A percentile compares a stretch with the other conserved stretches of the same genome.
Evolutionary conservation across 2,329 filamentous ascomycete species (phyloP).

Genomic region (Stachybotrys chlorohalonatus): DNA sequence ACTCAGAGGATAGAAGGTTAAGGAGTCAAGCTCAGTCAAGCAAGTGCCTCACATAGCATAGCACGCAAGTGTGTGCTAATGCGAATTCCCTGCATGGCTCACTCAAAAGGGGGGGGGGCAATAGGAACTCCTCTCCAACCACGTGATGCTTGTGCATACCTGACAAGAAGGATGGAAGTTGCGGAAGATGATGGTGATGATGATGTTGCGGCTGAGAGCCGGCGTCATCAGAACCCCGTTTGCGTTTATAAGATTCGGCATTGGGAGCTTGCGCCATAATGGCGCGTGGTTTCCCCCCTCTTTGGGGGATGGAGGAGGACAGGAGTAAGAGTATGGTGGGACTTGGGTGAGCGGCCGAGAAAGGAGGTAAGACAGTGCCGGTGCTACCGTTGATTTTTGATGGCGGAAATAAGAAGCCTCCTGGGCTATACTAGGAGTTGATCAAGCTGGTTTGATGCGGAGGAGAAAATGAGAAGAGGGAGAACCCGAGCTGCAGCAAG

Average conservation of each 20-base stretch:
- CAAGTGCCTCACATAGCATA: background rate
- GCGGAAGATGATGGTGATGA: slow-evolving; percentile 20
- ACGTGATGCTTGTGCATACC: background rate
- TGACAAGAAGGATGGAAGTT: slow-evolving; percentile 24
- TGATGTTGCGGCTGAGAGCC: slow-evolving; percentile 27
- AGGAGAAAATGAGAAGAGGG: background rate
- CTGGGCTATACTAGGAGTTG: background rate
- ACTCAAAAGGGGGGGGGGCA: background rate
- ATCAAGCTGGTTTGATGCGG: background rate
- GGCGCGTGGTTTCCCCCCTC: background rate
- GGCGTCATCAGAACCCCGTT: slow-evolving; percentile 36
- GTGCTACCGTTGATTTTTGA: too few species aligned
- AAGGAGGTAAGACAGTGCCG: background rate
- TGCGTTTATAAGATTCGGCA: slow-evolving; percentile 35
- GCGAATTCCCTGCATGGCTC: background rate
- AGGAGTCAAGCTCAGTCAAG: too few species aligned
- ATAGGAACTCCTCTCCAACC: too few species aligned
- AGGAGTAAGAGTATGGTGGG: slow-evolving; percentile 1
- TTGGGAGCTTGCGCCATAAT: slow-evolving; percentile 34
- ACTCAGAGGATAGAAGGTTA: too few species aligned
- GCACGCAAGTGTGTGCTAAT: background rate
- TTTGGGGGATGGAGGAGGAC: slow-evolving; percentile 1
- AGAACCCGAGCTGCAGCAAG: background rate
- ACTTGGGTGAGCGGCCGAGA: background rate
- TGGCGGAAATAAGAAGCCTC: too few species aligned